These are phyloP conservation scores for Blastobotrys apis DNA, from an alignment of 1,139 yeast genomes.

Conservation along the genomic window DNA sequence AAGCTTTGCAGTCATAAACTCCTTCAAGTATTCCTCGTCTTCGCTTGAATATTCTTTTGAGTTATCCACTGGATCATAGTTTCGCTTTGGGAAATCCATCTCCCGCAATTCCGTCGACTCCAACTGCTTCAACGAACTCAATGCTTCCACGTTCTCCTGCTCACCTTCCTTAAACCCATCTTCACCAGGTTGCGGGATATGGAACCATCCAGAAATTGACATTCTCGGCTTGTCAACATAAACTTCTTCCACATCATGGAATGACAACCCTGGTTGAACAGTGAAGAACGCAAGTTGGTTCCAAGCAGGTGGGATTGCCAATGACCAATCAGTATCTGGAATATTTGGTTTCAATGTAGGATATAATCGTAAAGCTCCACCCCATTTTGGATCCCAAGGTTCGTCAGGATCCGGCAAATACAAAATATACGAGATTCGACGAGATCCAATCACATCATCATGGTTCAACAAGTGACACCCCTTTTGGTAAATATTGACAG, in stretches of 20 bases:
- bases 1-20: slow-evolving; percentile 54
- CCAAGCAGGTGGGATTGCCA: slow-evolving; percentile 82
- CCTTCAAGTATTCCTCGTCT: slow-evolving; percentile 28
- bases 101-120: slow-evolving; percentile 75
- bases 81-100: slow-evolving; percentile 69
- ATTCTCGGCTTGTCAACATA: slow-evolving; percentile 82
- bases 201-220: slow-evolving; percentile 98
- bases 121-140: slow-evolving; percentile 74
- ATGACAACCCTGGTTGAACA: slow-evolving; percentile 92
- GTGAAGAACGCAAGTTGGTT: slow-evolving; percentile 94
- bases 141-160: slow-evolving; percentile 69
- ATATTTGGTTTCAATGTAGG: slow-evolving; percentile 87
- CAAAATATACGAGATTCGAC: slow-evolving; percentile 87
- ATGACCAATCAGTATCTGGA: slow-evolving; percentile 71
- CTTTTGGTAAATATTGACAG: slow-evolving; percentile 82
- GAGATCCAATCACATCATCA: slow-evolving; percentile 95
- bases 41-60: slow-evolving; percentile 16
- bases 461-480: slow-evolving; percentile 94
- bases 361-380: slow-evolving; percentile 85
- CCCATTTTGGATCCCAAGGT: slow-evolving; percentile 81
- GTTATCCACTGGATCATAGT: slow-evolving; percentile 25
- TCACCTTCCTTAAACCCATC: slow-evolving; percentile 73
- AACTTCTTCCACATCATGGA: slow-evolving; percentile 98
- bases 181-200: slow-evolving; percentile 91
- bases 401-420: slow-evolving; percentile 91